Conservation (phyloP, 352 stramenopile species). For the Phytophthora cryptogea region DNA sequence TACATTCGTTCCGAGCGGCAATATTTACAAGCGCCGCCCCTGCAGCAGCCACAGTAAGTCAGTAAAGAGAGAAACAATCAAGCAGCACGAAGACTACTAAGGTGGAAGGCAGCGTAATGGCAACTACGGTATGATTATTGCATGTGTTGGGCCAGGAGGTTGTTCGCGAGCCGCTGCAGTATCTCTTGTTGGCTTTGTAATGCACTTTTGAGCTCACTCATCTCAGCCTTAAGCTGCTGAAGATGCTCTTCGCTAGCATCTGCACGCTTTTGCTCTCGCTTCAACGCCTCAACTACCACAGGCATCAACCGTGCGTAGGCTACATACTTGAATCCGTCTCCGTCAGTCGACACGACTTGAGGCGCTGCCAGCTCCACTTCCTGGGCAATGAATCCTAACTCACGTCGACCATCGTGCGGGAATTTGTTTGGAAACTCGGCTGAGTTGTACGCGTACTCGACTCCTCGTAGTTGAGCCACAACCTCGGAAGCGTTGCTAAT, state of each 20-base stretch:
- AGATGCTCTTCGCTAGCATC: slow-evolving; percentile 21
- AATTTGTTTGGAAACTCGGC: slow-evolving; percentile 57
- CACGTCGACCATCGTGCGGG: slow-evolving; percentile 25
- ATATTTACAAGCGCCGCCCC: slow-evolving; percentile 46
- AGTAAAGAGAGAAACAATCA: slow-evolving; percentile 18
- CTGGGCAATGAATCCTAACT: slow-evolving; percentile 91
- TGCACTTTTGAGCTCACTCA: slow-evolving; percentile 17
- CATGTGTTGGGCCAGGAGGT: slow-evolving; percentile 9
- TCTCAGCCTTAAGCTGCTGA: slow-evolving; percentile 20
- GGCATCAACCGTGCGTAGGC: slow-evolving; percentile 83
- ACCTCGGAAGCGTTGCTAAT: slow-evolving; percentile 54
- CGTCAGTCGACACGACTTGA: slow-evolving; percentile 73
- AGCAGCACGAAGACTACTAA: slow-evolving; percentile 7
- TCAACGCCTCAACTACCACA: slow-evolving; percentile 82
- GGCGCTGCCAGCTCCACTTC: slow-evolving; percentile 82
- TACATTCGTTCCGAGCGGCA: slow-evolving; percentile 79
- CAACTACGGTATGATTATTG: slow-evolving; percentile 41
- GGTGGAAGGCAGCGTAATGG: slow-evolving; percentile 8
- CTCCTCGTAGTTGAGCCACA: slow-evolving; percentile 60
- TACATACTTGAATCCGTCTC: slow-evolving; percentile 86
- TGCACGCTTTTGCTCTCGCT: slow-evolving; percentile 39
- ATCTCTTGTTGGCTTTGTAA: slow-evolving; percentile 25
- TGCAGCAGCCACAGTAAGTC: slow-evolving; percentile 26
- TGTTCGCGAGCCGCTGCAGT: slow-evolving; percentile 12
- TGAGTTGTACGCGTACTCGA: slow-evolving; percentile 61